Percentiles rank a stretch among this genome's conserved stretches.
These are phyloP conservation scores for Rhodosorus marinus DNA, from an alignment of 23 red algal species.

Conservation along the genomic window DNA sequence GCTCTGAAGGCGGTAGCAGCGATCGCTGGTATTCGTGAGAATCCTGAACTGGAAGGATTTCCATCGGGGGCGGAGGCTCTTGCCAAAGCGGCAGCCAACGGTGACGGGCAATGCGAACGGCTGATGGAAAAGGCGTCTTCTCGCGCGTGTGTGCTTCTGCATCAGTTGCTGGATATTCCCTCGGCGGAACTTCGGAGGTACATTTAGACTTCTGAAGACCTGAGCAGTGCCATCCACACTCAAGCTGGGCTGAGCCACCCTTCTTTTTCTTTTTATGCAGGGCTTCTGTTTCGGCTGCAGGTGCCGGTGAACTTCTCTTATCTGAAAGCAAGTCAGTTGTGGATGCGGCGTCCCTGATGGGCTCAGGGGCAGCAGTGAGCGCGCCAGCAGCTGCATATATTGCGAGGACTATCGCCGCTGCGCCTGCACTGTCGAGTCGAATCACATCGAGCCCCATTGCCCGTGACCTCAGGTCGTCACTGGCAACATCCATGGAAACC, in stretches of 20 bases:
- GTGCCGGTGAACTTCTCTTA: neutral
- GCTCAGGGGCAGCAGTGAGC: neutral
- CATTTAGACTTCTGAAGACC: no score
- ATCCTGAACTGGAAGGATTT: neutral
- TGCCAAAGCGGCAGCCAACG: neutral
- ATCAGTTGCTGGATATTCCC: neutral
- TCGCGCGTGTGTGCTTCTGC: neutral
- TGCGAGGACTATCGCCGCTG: no score
- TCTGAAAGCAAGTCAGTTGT: neutral
- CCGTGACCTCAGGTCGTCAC: neutral
- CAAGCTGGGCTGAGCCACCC: neutral
- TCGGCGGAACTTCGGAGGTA: no score
- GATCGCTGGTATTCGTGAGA: neutral
- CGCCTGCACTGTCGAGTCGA: neutral
- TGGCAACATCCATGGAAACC: neutral
- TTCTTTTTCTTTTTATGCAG: no score
- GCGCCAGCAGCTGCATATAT: no score
- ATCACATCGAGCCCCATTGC: neutral
- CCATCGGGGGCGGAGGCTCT: neutral
- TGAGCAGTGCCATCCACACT: neutral
- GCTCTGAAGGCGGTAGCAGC: neutral
- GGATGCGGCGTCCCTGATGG: neutral
- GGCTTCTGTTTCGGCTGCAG: no score
- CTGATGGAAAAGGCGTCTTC: neutral
- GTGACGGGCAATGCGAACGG: neutral